Percentiles rank a stretch among this genome's conserved stretches.
Evolutionary conservation across 352 stramenopile genomes (phyloP).

Genomic region (Globisporangium orthogonon): DNA sequence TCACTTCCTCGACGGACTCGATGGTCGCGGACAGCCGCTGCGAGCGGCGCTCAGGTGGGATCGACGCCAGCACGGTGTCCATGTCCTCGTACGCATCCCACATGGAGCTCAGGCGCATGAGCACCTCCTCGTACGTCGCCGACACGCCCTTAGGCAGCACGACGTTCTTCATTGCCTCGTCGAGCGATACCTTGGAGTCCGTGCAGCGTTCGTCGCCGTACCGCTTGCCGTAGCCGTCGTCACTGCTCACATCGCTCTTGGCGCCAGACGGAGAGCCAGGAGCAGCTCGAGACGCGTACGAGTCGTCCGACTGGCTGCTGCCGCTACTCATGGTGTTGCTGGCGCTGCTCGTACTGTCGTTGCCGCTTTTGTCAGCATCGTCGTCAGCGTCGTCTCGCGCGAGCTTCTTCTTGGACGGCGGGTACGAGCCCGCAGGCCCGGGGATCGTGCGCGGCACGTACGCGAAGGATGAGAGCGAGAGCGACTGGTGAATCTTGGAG

Average conservation of each 20-base stretch:
- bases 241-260: conserved; percentile 10
- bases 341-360: conserved; percentile 7
- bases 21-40: conserved; percentile 28
- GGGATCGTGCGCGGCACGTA: conserved; percentile 36
- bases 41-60: conserved; percentile 40
- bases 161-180: conserved; percentile 76
- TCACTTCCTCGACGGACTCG: conserved; percentile 15
- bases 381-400: background rate
- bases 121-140: conserved; percentile 70
- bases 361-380: background rate
- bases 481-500: conserved; percentile 65
- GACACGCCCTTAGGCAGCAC: conserved; percentile 45
- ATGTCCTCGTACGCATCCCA: conserved; percentile 65
- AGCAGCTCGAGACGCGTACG: conserved; percentile 30
- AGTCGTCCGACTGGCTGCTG: conserved; percentile 45
- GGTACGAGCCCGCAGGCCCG: background rate
- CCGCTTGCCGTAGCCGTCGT: conserved; percentile 34
- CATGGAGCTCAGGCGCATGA: conserved; percentile 71
- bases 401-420: background rate
- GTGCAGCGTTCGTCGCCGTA: conserved; percentile 62
- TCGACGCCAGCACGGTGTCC: conserved; percentile 41
- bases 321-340: conserved; percentile 12
- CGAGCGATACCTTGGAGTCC: conserved; percentile 55
- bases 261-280: conserved; percentile 25
- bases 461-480: conserved; percentile 62